Base-by-base conservation (phyloP, 2,329 filamentous ascomycete genomes). In the Stenocarpella maydis region DNA sequence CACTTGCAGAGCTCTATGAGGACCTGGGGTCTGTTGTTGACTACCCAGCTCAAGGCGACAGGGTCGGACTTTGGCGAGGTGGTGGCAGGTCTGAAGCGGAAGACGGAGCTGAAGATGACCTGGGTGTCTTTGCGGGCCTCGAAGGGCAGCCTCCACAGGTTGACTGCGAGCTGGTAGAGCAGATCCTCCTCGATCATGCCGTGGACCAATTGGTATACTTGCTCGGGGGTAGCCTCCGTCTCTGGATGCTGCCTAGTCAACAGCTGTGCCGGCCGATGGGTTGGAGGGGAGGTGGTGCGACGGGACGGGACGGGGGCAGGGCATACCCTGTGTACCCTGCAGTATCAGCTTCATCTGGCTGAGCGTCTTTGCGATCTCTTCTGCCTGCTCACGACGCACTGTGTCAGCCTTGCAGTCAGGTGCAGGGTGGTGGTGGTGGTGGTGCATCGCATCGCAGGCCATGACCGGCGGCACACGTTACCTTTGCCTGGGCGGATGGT, bases 61-160 rank as follows among this genome's bases (percentile, higher is more conserved):
- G 94, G 94, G 72, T 97, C 93, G 73, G 86, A 88, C 76, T 90
- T 89, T 15, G 87, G 85, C 24, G 90, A 89, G 2, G 87, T 88
- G 52, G 87, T 88, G 50, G 89, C 85, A 7, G 92, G 92, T 73
- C 93, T 92, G 84, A 96, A 98, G 73, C 95, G 93, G 78, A 98
- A 94, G 74, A 97, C 92, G 79, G 95, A 96, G 49, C 94, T 97
- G 82, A 98, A 96, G 78, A 98, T 96, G 72, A 96, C 93, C 79
- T 98, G 95, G 15, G 93, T 93, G 78, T 98, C 95, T 84, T 98
- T 98, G 77, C 95, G 91, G 45, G 95, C 93, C 83, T 99, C 96
- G 83, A 99, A 99, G 0, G 95, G 94, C 5, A 99, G 87, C 64
- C 91, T 89, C 80, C 93, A 90, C 54, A 99, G 91, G 77, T 92